Percentiles rank a stretch among this genome's conserved stretches.
These are phyloP conservation scores for Articulospora tetracladia DNA, from an alignment of 495 filamentous ascomycete species.

Conservation along the genomic window DNA sequence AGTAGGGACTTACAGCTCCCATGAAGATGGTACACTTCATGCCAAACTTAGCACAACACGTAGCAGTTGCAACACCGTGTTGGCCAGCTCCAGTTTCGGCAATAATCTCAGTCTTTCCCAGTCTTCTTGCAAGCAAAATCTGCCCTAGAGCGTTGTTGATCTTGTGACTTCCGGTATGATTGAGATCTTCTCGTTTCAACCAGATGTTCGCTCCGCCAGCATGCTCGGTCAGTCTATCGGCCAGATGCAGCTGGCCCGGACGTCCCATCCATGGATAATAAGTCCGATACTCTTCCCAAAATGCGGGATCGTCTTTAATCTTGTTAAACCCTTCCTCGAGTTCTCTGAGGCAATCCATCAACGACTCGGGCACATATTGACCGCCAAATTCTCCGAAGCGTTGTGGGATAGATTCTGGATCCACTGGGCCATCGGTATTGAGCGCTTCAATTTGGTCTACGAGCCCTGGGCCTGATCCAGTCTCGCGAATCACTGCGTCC, in stretches of 20 bases:
- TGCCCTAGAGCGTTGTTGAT: constrained; percentile 97
- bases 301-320: constrained; percentile 77
- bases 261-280: constrained; percentile 99
- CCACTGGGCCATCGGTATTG: constrained; percentile 43
- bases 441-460: constrained; percentile 71
- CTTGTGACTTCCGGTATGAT: constrained; percentile 81
- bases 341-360: constrained; percentile 94
- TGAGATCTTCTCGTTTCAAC: constrained; percentile 92
- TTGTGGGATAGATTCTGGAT: constrained; percentile 56
- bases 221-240: constrained; percentile 80
- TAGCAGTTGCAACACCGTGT: constrained; percentile 92
- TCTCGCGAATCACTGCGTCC: constrained; percentile 57
- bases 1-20: constrained; percentile 65
- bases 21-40: constrained; percentile 96
- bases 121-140: constrained; percentile 70
- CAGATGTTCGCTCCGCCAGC: constrained; percentile 91
- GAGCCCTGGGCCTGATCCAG: constrained; percentile 54
- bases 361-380: constrained; percentile 96
- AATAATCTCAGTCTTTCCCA: constrained; percentile 93
- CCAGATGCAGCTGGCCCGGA: constrained; percentile 85
- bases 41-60: constrained; percentile 93
- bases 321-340: constrained; percentile 88
- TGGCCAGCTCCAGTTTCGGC: constrained; percentile 96
- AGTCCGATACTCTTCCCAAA: constrained; percentile 96
- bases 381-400: constrained; percentile 97